phyloP scores from a whole-genome alignment of 2,329 filamentous ascomycete species.

The Zasmidium cellare region DNA sequence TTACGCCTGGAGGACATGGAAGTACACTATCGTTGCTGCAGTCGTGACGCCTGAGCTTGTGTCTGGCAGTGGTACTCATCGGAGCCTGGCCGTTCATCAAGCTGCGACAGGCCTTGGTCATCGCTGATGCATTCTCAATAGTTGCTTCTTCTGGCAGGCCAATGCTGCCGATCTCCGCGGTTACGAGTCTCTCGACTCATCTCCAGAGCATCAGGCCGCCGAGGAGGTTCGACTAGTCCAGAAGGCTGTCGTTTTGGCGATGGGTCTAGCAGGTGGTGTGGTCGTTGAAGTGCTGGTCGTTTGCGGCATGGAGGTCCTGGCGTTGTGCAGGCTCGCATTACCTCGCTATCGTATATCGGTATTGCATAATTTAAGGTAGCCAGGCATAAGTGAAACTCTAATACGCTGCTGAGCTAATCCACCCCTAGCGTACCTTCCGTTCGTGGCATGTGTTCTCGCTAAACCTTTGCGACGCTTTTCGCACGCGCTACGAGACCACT shows the following conservation, averaged over 20 bases:
- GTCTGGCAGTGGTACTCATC: too few relatives aligned
- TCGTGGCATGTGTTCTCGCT: background rate
- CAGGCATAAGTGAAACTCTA: too few relatives aligned
- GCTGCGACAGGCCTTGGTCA: too few relatives aligned
- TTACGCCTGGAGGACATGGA: background rate
- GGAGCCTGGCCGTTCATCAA: too few relatives aligned
- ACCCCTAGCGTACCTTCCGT: background rate
- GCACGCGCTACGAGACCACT: background rate
- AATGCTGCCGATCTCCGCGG: too few relatives aligned
- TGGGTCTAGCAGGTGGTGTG: background rate
- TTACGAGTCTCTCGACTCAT: too few relatives aligned
- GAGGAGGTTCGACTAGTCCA: background rate
- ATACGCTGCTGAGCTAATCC: background rate
- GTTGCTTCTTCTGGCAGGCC: too few relatives aligned
- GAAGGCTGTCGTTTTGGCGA: background rate
- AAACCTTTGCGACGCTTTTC: background rate
- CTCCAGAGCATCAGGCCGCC: too few relatives aligned
- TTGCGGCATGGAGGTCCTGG: background rate
- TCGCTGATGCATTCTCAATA: too few relatives aligned
- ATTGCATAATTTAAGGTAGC: too few relatives aligned
- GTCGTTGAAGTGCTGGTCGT: background rate
- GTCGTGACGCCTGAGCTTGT: too few relatives aligned
- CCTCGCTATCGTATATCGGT: background rate
- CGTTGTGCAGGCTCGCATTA: background rate
- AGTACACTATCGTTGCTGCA: too few relatives aligned